Conservation (phyloP, 495 filamentous ascomycete species). For the Neurospora sp. region DNA sequence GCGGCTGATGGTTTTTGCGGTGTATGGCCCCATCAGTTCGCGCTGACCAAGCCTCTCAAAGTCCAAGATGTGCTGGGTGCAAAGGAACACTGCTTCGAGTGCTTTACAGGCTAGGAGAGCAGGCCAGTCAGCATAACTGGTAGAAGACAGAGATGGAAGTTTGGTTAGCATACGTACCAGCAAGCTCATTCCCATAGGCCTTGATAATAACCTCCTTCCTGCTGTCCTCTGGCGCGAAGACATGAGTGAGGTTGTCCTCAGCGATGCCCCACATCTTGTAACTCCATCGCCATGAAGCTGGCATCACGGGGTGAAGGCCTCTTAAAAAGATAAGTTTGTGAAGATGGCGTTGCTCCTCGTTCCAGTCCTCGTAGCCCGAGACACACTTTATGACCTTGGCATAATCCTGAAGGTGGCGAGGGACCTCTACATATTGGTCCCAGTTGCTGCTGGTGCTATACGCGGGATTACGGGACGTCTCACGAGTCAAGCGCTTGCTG, state of each 20-base stretch:
- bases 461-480: neutral
- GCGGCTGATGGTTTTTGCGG: constrained; percentile 11
- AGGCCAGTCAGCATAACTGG: constrained; percentile 1
- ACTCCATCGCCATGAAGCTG: constrained; percentile 18
- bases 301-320: constrained; percentile 23
- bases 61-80: constrained; percentile 20
- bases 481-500: neutral
- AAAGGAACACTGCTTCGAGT: constrained; percentile 19
- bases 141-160: neutral
- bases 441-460: constrained; percentile 18
- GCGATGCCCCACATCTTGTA: constrained; percentile 24
- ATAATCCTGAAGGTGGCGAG: constrained; percentile 12
- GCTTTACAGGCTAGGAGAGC: constrained; percentile 16
- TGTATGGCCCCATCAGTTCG: constrained; percentile 6
- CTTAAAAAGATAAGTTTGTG: constrained; percentile 22
- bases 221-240: constrained; percentile 15
- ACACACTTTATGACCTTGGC: constrained; percentile 2
- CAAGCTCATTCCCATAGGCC: constrained; percentile 13
- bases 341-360: constrained; percentile 15
- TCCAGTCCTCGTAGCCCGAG: constrained; percentile 18
- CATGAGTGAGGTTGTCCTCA: constrained; percentile 13
- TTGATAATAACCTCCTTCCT: constrained; percentile 18
- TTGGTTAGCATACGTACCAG: constrained; percentile 8
- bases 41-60: constrained; percentile 15
- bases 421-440: constrained; percentile 14